Percentiles rank a stretch among this genome's conserved stretches.
These are phyloP conservation scores for Pseudohalonectria lignicola DNA, from an alignment of 2,329 filamentous ascomycete genomes.

Conservation along the genomic window DNA sequence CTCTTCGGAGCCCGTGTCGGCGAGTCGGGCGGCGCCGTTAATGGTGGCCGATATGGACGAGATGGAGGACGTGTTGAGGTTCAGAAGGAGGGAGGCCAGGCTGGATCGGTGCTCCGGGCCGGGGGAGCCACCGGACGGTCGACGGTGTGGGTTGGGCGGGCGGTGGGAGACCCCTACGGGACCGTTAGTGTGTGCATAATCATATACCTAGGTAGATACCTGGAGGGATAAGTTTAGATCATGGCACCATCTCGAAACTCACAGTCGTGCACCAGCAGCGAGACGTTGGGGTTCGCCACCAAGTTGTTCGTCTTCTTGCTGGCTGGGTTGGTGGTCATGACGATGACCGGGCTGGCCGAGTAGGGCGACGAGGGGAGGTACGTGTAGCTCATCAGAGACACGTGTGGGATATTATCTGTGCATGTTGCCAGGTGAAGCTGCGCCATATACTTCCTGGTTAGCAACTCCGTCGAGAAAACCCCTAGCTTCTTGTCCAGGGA, in stretches of 20 bases:
- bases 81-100: constrained; percentile 73
- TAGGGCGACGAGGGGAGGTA: constrained; percentile 75
- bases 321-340: constrained; percentile 81
- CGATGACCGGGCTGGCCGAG: constrained; percentile 65
- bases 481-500: not conserved
- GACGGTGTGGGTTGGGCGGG: constrained; percentile 59
- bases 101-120: constrained; percentile 55
- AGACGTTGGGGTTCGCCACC: constrained; percentile 73
- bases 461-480: no score
- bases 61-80: constrained; percentile 81
- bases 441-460: no score
- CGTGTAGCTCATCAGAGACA: constrained; percentile 98
- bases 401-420: constrained; percentile 71
- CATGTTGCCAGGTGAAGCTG: constrained; percentile 95
- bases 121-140: constrained; percentile 47
- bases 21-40: constrained; percentile 71
- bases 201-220: not conserved
- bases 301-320: constrained; percentile 78
- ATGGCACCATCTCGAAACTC: constrained; percentile 12
- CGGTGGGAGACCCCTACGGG: constrained; percentile 71
- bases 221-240: no score
- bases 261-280: constrained; percentile 92
- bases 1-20: constrained; percentile 64
- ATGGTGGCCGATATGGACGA: constrained; percentile 88
- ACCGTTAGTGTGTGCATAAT: constrained; percentile 5